Conservation (phyloP, 2,329 filamentous ascomycete species). For the Curvularia eragrostidis region DNA sequence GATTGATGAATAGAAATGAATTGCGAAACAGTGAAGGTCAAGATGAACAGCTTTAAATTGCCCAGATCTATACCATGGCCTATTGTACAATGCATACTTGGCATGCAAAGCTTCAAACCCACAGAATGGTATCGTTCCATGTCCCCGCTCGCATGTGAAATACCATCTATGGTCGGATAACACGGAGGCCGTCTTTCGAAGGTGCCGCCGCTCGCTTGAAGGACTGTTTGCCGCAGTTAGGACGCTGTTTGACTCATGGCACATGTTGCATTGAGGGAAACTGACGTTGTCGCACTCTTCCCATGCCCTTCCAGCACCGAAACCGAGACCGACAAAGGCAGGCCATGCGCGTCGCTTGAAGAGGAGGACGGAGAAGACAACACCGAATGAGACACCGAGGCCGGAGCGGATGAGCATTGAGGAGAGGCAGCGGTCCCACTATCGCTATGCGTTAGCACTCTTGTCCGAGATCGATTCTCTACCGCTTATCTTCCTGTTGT, state of each 20-base stretch:
- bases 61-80: slow-evolving; percentile 40
- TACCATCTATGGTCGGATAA: slow-evolving; percentile 52
- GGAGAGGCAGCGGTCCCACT: slow-evolving; percentile 99
- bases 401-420: slow-evolving; percentile 96
- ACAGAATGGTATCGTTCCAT: slow-evolving; percentile 17
- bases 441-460: slow-evolving; percentile 31
- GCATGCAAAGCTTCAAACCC: slow-evolving; percentile 29
- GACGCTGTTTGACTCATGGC: not conserved
- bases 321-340: slow-evolving; percentile 91
- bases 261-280: slow-evolving; percentile 13
- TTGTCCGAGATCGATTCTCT: slow-evolving; percentile 2
- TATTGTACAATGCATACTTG: slow-evolving; percentile 46
- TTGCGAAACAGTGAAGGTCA: not conserved
- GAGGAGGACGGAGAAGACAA: slow-evolving; percentile 96
- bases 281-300: slow-evolving; percentile 89
- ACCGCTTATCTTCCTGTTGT: slow-evolving; percentile 7
- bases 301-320: slow-evolving; percentile 94
- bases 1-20: slow-evolving; percentile 2
- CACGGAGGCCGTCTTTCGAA: slow-evolving; percentile 57
- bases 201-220: slow-evolving; percentile 60
- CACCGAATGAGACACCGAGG: slow-evolving; percentile 93
- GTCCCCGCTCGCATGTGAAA: slow-evolving; percentile 6
- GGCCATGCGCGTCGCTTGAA: slow-evolving; percentile 99
- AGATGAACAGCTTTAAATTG: slow-evolving; percentile 40
- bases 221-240: slow-evolving; percentile 48